A percentile compares a stretch with the other conserved stretches of the same genome.
These are phyloP conservation scores for Cyclostephanos invisitatus DNA, from an alignment of 108 stramenopile genomes.

Conservation along the genomic window DNA sequence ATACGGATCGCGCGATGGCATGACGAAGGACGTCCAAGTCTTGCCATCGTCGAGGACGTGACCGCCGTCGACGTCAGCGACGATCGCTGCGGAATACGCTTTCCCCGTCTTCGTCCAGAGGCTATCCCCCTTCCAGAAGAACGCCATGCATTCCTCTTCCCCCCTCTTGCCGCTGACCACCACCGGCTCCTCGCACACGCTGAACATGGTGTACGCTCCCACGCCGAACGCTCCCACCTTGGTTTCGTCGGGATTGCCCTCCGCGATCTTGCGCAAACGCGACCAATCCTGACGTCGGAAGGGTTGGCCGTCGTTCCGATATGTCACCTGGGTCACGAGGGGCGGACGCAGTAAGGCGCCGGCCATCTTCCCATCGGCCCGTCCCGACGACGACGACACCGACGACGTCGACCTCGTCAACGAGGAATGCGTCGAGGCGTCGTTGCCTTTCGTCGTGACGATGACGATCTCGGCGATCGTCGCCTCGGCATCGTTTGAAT, in stretches of 20 bases:
- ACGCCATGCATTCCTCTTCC: slow-evolving; percentile 58
- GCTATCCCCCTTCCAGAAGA: slow-evolving; percentile 87
- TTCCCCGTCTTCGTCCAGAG: slow-evolving; percentile 71
- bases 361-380: not conserved
- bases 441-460: slow-evolving; percentile 30
- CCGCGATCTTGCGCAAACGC: slow-evolving; percentile 82
- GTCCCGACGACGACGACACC: not conserved
- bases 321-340: slow-evolving; percentile 66
- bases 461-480: slow-evolving; percentile 78
- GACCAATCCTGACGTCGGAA: slow-evolving; percentile 86
- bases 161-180: slow-evolving; percentile 60
- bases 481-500: slow-evolving; percentile 85
- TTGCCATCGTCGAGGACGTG: slow-evolving; percentile 9
- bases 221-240: slow-evolving; percentile 87
- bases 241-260: slow-evolving; percentile 80
- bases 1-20: slow-evolving; percentile 77
- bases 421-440: not conserved
- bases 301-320: slow-evolving; percentile 79
- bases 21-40: slow-evolving; percentile 76
- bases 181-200: slow-evolving; percentile 81
- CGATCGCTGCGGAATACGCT: not conserved
- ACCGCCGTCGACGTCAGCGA: not conserved
- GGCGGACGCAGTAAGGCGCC: slow-evolving; percentile 12
- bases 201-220: slow-evolving; percentile 88
- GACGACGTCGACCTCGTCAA: not conserved